These are phyloP conservation scores for Caloboletus inedulis DNA, from an alignment of 1,284 basidiomycete species.

Conservation along the genomic window DNA sequence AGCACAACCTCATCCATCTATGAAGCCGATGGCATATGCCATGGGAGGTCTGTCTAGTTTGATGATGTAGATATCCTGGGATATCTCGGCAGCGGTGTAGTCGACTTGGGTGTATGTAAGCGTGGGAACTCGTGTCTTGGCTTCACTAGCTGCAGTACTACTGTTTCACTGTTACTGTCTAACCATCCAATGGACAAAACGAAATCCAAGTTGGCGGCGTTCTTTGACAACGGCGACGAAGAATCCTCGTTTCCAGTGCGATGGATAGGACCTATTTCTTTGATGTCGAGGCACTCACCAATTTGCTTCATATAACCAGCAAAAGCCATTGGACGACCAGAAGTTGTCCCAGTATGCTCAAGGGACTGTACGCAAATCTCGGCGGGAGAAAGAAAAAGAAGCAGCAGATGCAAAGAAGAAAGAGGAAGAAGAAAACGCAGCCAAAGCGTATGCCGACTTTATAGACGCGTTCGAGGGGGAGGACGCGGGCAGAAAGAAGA, in stretches of 20 bases:
- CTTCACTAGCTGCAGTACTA: background rate
- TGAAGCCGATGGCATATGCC: conserved; percentile 92
- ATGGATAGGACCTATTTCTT: conserved; percentile 65
- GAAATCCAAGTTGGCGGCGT: conserved; percentile 70
- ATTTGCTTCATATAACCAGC: conserved; percentile 50
- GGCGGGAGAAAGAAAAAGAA: conserved; percentile 84
- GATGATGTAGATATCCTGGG: conserved; percentile 46
- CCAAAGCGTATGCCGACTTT: conserved; percentile 82
- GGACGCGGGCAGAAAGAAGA: conserved; percentile 48
- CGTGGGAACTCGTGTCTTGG: conserved; percentile 23
- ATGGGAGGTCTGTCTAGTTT: conserved; percentile 60
- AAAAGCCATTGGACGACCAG: conserved; percentile 73
- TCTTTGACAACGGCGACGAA: conserved; percentile 80
- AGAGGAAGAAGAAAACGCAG: conserved; percentile 78
- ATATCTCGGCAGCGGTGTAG: background rate
- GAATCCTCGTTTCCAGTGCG: conserved; percentile 82
- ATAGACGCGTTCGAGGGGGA: conserved; percentile 83
- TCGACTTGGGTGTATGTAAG: conserved; percentile 1
- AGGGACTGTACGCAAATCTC: conserved; percentile 72
- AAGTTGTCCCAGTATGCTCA: conserved; percentile 75
- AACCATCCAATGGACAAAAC: conserved; percentile 63
- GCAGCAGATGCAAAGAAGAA: conserved; percentile 82
- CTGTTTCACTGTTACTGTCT: background rate
- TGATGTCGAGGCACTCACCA: conserved; percentile 53
- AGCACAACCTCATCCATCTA: conserved; percentile 82